Evolutionary conservation across 2,329 filamentous ascomycete species (phyloP).

Genomic region (Alternaria brassicicola): DNA sequence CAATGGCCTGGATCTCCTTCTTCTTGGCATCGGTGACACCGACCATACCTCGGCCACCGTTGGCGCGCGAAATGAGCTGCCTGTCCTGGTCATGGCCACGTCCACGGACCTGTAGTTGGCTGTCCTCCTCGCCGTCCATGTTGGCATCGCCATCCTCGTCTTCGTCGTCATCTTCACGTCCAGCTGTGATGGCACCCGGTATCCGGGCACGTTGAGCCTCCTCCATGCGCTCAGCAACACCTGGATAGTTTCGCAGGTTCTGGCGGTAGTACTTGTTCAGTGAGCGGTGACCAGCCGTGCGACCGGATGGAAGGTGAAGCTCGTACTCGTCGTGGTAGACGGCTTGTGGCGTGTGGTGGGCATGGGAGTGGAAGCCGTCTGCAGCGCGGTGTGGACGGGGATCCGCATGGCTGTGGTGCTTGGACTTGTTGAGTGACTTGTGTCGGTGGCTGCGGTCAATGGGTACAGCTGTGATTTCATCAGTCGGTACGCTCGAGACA

Average conservation of each 20-base stretch:
- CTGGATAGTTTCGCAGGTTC: conserved; percentile 85
- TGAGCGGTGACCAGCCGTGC: conserved; percentile 87
- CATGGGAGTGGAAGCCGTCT: conserved; percentile 82
- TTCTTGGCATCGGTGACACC: conserved; percentile 79
- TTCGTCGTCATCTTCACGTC: conserved; percentile 51
- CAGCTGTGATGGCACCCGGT: conserved; percentile 56
- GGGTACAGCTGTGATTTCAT: conserved; percentile 79
- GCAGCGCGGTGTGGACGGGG: conserved; percentile 74
- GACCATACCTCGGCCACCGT: conserved; percentile 76
- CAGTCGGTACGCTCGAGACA: conserved; percentile 82
- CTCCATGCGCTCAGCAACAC: conserved; percentile 74
- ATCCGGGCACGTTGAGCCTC: conserved; percentile 59
- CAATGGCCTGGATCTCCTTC: conserved; percentile 67
- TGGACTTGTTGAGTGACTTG: conserved; percentile 72
- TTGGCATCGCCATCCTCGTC: conserved; percentile 51
- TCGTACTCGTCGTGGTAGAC: conserved; percentile 94
- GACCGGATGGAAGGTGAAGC: conserved; percentile 87
- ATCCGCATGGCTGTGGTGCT: conserved; percentile 75
- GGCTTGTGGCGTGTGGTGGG: conserved; percentile 72
- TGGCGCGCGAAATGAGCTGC: conserved; percentile 65
- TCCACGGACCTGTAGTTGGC: conserved; percentile 24
- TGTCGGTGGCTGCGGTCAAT: conserved; percentile 76
- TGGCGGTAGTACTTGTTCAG: conserved; percentile 89
- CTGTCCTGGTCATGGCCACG: conserved; percentile 42
- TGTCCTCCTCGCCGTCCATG: conserved; percentile 34